Percentiles rank a stretch among this genome's conserved stretches.
phyloP scores from a whole-genome alignment of 305 asterid species.

The Rubia tinctorum region DNA sequence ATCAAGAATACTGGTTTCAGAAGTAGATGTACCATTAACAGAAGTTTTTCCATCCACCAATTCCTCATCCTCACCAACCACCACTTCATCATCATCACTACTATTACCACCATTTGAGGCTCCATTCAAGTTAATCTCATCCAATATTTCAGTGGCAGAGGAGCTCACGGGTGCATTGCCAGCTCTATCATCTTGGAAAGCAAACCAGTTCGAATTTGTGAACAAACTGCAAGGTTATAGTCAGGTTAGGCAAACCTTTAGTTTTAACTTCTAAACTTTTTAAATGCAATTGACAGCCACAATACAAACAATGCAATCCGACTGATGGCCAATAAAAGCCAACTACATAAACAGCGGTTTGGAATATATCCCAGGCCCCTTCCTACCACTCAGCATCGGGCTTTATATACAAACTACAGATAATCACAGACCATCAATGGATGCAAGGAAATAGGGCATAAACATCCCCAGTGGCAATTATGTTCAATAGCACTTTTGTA shows the following conservation, averaged over 20 bases:
- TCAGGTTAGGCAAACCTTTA: background rate
- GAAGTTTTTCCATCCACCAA: conserved; percentile 36
- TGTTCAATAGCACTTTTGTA: too few species aligned
- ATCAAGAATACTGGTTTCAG: conserved; percentile 28
- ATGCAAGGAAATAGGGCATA: background rate
- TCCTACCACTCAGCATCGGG: background rate
- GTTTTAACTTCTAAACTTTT: background rate
- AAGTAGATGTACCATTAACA: conserved; percentile 33
- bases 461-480: background rate
- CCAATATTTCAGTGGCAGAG: conserved; percentile 57
- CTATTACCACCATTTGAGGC: conserved; percentile 49
- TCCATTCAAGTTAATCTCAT: conserved; percentile 59
- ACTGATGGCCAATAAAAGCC: background rate
- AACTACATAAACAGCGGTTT: background rate
- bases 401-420: background rate
- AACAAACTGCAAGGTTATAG: conserved; percentile 60
- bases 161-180: conserved; percentile 43
- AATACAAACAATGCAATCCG: background rate
- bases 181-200: conserved; percentile 77
- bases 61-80: conserved; percentile 82
- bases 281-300: background rate
- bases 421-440: background rate
- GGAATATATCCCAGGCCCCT: background rate
- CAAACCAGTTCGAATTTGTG: conserved; percentile 99
- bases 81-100: conserved; percentile 85